Evolutionary conservation across 352 stramenopile species (phyloP).

Genomic region (Phytophthora lateralis): DNA sequence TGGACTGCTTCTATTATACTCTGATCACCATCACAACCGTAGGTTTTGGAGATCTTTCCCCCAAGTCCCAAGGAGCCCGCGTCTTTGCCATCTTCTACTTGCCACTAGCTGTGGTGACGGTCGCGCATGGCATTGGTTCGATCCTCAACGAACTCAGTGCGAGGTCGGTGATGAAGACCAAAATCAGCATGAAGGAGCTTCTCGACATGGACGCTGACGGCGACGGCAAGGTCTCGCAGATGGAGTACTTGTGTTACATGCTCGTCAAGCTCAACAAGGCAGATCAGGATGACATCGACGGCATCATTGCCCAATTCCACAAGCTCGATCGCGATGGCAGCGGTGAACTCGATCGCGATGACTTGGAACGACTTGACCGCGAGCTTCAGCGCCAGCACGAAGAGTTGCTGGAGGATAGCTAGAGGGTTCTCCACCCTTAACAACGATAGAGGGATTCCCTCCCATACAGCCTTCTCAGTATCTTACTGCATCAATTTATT

Average conservation of each 20-base stretch:
- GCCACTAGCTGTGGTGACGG: slow-evolving; percentile 63
- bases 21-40: slow-evolving; percentile 92
- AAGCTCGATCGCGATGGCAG: slow-evolving; percentile 72
- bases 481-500: slow-evolving; percentile 1
- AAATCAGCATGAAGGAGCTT: slow-evolving; percentile 80
- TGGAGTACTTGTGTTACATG: slow-evolving; percentile 79
- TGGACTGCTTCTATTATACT: slow-evolving; percentile 93
- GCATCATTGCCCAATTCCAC: slow-evolving; percentile 67
- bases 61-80: slow-evolving; percentile 56
- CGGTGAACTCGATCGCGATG: slow-evolving; percentile 70
- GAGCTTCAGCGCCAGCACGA: slow-evolving; percentile 53
- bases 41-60: slow-evolving; percentile 83
- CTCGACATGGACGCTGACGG: slow-evolving; percentile 70
- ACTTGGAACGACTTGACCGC: slow-evolving; percentile 65
- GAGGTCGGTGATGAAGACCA: slow-evolving; percentile 62
- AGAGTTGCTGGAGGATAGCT: slow-evolving; percentile 6
- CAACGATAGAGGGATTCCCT: neutral
- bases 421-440: neutral
- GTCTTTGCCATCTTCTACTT: slow-evolving; percentile 90
- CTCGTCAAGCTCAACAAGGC: slow-evolving; percentile 78
- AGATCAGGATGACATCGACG: slow-evolving; percentile 66
- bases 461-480: too few relatives aligned
- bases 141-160: slow-evolving; percentile 69
- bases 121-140: slow-evolving; percentile 69
- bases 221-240: slow-evolving; percentile 68